Percentiles rank a stretch among this genome's conserved stretches.
Evolutionary conservation across 2,329 filamentous ascomycete genomes (phyloP).

Genomic region (Phialemonium atrogriseum): DNA sequence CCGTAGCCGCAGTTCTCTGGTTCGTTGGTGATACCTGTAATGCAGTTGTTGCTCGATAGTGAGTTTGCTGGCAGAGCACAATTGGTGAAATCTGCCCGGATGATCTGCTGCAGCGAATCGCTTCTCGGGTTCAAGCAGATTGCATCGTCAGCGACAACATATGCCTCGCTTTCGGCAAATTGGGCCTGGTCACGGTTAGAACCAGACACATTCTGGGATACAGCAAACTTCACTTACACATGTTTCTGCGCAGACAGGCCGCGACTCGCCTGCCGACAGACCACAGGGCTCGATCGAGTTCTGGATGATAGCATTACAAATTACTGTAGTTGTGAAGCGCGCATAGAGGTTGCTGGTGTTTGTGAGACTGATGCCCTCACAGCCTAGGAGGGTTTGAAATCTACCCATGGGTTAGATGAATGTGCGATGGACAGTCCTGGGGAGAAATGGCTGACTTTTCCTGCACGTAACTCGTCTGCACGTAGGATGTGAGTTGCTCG

Average conservation of each 20-base stretch:
- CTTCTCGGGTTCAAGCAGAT: constrained; percentile 61
- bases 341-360: constrained; percentile 82
- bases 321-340: constrained; percentile 81
- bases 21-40: constrained; percentile 72
- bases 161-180: constrained; percentile 81
- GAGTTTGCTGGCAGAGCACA: constrained; percentile 78
- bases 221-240: constrained; percentile 52
- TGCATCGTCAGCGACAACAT: constrained; percentile 64
- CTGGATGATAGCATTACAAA: constrained; percentile 92
- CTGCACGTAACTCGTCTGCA: constrained; percentile 66
- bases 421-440: background rate
- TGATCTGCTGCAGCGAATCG: constrained; percentile 64
- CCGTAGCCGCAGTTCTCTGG: constrained; percentile 79
- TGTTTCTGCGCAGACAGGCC: constrained; percentile 79
- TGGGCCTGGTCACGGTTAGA: constrained; percentile 50
- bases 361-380: constrained; percentile 64
- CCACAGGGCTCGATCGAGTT: constrained; percentile 68
- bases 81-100: constrained; percentile 85
- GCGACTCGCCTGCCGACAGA: constrained; percentile 54
- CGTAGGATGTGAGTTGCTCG: constrained; percentile 60
- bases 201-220: too few species aligned
- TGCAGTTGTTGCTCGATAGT: constrained; percentile 63
- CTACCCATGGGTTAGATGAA: constrained; percentile 34
- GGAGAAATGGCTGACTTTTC: constrained; percentile 59
- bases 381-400: constrained; percentile 76